Conservation (phyloP, 2,329 filamentous ascomycete species). For the Microcyclosporella mali region DNA sequence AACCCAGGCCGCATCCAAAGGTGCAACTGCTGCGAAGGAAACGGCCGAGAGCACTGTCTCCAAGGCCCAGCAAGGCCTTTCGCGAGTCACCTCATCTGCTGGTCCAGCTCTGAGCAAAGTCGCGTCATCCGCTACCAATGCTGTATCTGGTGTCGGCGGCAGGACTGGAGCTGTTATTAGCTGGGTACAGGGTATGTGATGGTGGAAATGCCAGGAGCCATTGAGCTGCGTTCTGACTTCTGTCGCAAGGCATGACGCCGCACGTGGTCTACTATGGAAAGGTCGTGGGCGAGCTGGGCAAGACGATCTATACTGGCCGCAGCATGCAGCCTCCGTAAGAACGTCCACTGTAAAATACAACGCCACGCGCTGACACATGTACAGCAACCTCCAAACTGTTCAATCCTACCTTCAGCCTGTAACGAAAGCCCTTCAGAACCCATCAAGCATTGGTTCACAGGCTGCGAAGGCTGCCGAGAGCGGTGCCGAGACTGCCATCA, state of each 20-base stretch:
- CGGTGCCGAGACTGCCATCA: slow-evolving; percentile 45
- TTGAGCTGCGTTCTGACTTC: slow-evolving; percentile 9
- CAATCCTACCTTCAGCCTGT: slow-evolving; percentile 78
- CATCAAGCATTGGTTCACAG: slow-evolving; percentile 44
- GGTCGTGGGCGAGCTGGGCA: slow-evolving; percentile 80
- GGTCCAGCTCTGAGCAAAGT: slow-evolving; percentile 70
- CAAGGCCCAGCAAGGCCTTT: slow-evolving; percentile 77
- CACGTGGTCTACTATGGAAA: slow-evolving; percentile 85
- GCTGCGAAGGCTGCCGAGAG: slow-evolving; percentile 37
- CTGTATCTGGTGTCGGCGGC: slow-evolving; percentile 72
- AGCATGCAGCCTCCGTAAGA: slow-evolving; percentile 94
- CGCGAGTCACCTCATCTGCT: slow-evolving; percentile 72
- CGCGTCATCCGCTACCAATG: slow-evolving; percentile 59
- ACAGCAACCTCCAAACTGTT: slow-evolving; percentile 71
- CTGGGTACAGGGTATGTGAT: slow-evolving; percentile 75
- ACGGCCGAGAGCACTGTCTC: slow-evolving; percentile 33
- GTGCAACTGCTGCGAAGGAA: slow-evolving; percentile 39
- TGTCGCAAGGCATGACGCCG: slow-evolving; percentile 66
- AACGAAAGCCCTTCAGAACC: slow-evolving; percentile 65
- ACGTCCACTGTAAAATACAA: background rate
- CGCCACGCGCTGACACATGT: slow-evolving; percentile 11
- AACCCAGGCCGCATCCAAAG: slow-evolving; percentile 35
- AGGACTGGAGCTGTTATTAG: slow-evolving; percentile 71
- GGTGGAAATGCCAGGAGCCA: slow-evolving; percentile 1
- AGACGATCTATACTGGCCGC: slow-evolving; percentile 79